Evolutionary conservation across 768 basidiomycete species (phyloP).

Genomic region (Phaeotremella fagi): DNA sequence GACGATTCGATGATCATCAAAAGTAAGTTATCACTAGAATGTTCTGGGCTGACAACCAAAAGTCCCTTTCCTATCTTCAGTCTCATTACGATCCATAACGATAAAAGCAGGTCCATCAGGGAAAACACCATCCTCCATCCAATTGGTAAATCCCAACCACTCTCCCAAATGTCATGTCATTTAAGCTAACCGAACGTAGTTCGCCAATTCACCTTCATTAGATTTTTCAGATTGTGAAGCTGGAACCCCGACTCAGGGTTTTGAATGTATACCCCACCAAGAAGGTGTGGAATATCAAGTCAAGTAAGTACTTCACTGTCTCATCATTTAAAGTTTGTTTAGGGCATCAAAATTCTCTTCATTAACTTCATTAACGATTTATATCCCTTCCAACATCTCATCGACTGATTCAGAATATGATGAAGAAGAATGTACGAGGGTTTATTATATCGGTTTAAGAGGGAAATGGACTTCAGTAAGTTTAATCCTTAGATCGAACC

Average conservation of each 20-base stretch:
- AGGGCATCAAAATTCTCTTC: conserved; percentile 85
- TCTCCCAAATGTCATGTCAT: neutral
- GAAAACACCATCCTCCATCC: conserved; percentile 68
- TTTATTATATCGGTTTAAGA: conserved; percentile 81
- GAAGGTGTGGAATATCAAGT: conserved; percentile 81
- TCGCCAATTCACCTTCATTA: conserved; percentile 66
- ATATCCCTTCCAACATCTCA: conserved; percentile 64
- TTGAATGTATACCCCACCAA: conserved; percentile 63
- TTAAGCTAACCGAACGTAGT: conserved; percentile 53
- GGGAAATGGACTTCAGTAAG: conserved; percentile 54
- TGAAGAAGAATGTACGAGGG: conserved; percentile 61
- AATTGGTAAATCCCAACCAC: conserved; percentile 56
- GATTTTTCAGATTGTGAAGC: conserved; percentile 74
- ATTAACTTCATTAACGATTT: conserved; percentile 72
- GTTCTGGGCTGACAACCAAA: conserved; percentile 38
- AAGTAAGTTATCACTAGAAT: conserved; percentile 32
- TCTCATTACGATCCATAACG: conserved; percentile 74
- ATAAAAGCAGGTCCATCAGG: conserved; percentile 77
- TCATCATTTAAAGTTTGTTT: neutral
- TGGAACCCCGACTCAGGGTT: conserved; percentile 64
- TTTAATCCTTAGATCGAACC: neutral
- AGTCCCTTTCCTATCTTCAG: conserved; percentile 80
- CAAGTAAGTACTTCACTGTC: conserved; percentile 54
- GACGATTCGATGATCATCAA: conserved; percentile 68
- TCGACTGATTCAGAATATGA: conserved; percentile 46